Base-by-base conservation (phyloP, 1,139 yeast species). In the Yamadazyma epiphylla region DNA sequence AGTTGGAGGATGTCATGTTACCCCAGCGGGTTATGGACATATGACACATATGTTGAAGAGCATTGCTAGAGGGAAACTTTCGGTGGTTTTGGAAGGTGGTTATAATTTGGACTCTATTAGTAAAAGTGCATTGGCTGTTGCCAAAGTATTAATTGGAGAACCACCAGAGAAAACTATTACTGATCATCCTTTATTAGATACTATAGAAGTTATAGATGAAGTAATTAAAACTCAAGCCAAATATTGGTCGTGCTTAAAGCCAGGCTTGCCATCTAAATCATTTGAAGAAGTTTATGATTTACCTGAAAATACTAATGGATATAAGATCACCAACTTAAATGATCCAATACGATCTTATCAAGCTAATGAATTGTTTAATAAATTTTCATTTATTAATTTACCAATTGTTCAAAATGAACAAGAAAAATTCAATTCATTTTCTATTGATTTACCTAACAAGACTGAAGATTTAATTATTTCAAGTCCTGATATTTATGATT, bases 1-100 rank as follows among this genome's bases (percentile, higher is more conserved):
- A 34, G 86, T 94, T 43, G 99, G 98, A n/a, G 95, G 94, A 24
- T 91, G 96, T 55, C 94, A 86, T 54, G 95, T 94, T 4, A 75
- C 96, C 0, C 98, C 98, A 2, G 83, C 88, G 25, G 96, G 96
- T 12, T 94, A 91, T 53, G 96, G 96, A 5, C 89, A 87, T 42
- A 87, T 94, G 96, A 86, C 97, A 3, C 95, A 88, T 49, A 71
- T 81, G 80, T 66, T 94, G 43, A 89, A 88, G 57, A 78, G 86
- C 22, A 64, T 94, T 28, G 96, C 96, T 3, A 76, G 75, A 45
- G 98, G 98, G 2, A 85, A 85, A 45, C 50, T 91, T 29, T 87
- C 94, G 25, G 96, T 88, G 4, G 83, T 88, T 6, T 66, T 94
- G 28, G 99, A 94, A 65, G 98, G 99, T 41, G 99, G 99, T 1